These are phyloP conservation scores for Colletotrichum kahawae DNA, from an alignment of 2,329 filamentous ascomycete species.

Conservation along the genomic window DNA sequence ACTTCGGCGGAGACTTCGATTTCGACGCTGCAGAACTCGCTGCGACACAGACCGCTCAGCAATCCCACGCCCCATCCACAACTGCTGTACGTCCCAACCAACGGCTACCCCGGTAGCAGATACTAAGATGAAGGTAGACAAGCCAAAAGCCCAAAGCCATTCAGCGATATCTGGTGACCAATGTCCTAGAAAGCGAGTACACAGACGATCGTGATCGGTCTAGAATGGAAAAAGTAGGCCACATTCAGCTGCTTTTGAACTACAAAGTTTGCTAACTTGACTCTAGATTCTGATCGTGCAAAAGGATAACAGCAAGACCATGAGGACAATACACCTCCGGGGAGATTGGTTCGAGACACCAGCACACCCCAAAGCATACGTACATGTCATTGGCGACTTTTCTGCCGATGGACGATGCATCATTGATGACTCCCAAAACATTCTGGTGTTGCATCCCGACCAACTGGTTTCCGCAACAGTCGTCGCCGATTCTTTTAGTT, in stretches of 20 bases:
- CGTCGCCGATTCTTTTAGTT: conserved; percentile 94
- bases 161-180: conserved; percentile 84
- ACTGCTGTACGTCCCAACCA: conserved; percentile 41
- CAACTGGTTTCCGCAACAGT: conserved; percentile 95
- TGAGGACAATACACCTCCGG: conserved; percentile 75
- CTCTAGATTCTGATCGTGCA: conserved; percentile 80
- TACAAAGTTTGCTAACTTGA: conserved; percentile 19
- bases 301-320: conserved; percentile 71
- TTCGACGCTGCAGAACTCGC: conserved; percentile 77
- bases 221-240: conserved; percentile 73
- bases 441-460: conserved; percentile 92
- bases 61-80: conserved; percentile 25
- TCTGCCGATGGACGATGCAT: conserved; percentile 73
- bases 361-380: conserved; percentile 74
- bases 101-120: conserved; percentile 31
- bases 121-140: conserved; percentile 73
- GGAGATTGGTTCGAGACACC: conserved; percentile 88
- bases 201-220: conserved; percentile 63
- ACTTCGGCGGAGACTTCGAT: conserved; percentile 76
- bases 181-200: conserved; percentile 74
- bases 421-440: conserved; percentile 80
- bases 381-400: conserved; percentile 87
- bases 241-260: not conserved
- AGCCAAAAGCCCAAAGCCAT: conserved; percentile 74
- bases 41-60: conserved; percentile 69